Base-by-base conservation (phyloP, 768 basidiomycete genomes). In the Lepiota venenata region DNA sequence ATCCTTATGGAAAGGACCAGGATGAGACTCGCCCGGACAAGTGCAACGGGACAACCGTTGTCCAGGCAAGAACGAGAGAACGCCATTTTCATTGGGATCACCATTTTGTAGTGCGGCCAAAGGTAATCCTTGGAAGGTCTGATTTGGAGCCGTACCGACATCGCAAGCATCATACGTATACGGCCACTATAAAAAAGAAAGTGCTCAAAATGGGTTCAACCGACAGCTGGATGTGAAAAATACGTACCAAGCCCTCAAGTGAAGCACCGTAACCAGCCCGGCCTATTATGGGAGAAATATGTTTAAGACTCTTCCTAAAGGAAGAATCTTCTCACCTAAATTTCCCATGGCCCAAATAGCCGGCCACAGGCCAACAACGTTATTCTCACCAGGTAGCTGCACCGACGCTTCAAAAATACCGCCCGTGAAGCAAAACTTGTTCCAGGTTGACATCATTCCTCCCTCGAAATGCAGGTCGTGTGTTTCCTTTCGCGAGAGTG, bases 351-450 rank as follows among this genome's bases (percentile, higher is more conserved):
- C 74, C 87, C 88, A 88, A 2, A 91, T 70, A 47, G 88, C 88
- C 44, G 90, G 90, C 90, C 90, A 92, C 2, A 92, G 67, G 8
- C 86, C 86, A 58, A 70, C 70, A 32, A 92, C 71, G 58, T 84
- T 83, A 60, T 75, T 81, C 8, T 71, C 64, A 0, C 91, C 91
- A 7, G 91, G 91, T 44, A 93, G 70, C 22, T 72, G 75, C n/a
- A 88, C 83, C 35, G 81, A 79, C 2, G 78, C 71, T 59, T 90
- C 84, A 48, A 94, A 74, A 54, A 91, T 75, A 38, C 94, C 94
- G 36, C 91, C 92, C 27, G 91, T 91, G 71, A 96, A 94, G 72
- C 92, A 98, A 59, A 98, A 90, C 69, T 96, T 94, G 71, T 97
- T 97, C 91, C 85, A 78, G 2, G 80, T 78, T 20, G 81, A 71